Evolutionary conservation across 1,139 yeast species (phyloP).

Genomic region (Geotrichum cucujoidarum): DNA sequence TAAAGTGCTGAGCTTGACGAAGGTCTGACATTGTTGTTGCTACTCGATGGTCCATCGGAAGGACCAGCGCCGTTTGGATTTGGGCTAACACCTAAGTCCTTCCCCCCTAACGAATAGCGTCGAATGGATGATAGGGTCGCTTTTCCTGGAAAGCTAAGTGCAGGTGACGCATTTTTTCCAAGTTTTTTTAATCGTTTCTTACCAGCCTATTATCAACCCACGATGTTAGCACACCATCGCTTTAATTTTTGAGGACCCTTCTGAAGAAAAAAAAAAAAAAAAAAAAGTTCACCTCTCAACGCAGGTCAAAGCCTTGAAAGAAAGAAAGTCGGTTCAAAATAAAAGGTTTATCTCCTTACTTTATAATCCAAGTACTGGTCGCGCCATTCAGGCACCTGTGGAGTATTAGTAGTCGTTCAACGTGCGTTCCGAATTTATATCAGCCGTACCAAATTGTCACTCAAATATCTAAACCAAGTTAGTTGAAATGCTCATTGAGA

Average conservation of each 20-base stretch:
- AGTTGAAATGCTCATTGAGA: neutral
- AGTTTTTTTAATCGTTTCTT: constrained; percentile 53
- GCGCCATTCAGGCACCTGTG: constrained; percentile 81
- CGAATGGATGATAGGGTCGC: too few relatives aligned
- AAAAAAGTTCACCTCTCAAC: neutral
- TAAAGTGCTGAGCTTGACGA: constrained; percentile 17
- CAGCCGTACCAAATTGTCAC: constrained; percentile 34
- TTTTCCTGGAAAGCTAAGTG: constrained; percentile 9
- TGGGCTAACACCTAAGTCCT: too few relatives aligned
- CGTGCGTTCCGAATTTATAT: neutral
- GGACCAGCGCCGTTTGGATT: too few relatives aligned
- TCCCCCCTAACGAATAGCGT: too few relatives aligned
- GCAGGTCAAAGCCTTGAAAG: neutral
- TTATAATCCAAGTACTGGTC: constrained; percentile 76
- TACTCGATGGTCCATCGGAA: too few relatives aligned
- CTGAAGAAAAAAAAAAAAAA: neutral
- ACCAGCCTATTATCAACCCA: constrained; percentile 36
- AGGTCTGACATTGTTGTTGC: too few relatives aligned
- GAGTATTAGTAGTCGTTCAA: constrained; percentile 29
- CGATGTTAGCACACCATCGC: neutral
- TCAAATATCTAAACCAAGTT: constrained; percentile 29
- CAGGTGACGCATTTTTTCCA: constrained; percentile 22
- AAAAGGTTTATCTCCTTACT: constrained; percentile 24
- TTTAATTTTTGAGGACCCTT: neutral
- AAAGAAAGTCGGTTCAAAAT: constrained; percentile 38